phyloP scores from a whole-genome alignment of 2,329 filamentous ascomycete genomes.

The Exutisphaerella laricina region DNA sequence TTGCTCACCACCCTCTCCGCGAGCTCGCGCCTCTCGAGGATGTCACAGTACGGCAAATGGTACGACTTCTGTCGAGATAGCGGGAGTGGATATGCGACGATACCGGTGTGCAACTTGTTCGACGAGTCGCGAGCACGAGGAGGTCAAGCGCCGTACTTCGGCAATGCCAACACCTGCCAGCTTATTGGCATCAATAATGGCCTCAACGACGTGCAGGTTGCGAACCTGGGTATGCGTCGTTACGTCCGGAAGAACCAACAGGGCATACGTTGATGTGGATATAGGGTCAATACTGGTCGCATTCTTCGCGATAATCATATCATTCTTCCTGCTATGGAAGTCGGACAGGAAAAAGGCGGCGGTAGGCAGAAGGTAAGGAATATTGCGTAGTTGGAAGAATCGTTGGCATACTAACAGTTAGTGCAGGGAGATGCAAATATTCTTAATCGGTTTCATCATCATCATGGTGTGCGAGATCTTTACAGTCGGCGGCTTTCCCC shows the following conservation, averaged over 20 bases:
- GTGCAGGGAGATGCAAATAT: constrained; percentile 88
- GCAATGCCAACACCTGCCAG: constrained; percentile 60
- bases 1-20: neutral
- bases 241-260: neutral
- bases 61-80: constrained; percentile 47
- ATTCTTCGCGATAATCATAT: constrained; percentile 65
- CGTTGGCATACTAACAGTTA: constrained; percentile 4
- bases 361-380: constrained; percentile 77
- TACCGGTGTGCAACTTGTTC: constrained; percentile 58
- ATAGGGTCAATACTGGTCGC: constrained; percentile 81
- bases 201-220: constrained; percentile 56
- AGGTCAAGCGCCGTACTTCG: constrained; percentile 41
- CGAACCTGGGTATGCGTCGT: constrained; percentile 67
- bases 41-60: constrained; percentile 34
- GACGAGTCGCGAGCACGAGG: constrained; percentile 53
- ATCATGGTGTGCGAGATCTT: constrained; percentile 96
- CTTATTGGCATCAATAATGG: constrained; percentile 70
- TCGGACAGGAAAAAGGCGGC: constrained; percentile 90
- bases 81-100: constrained; percentile 35
- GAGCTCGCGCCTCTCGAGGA: constrained; percentile 3
- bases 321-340: constrained; percentile 64
- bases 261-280: constrained; percentile 28
- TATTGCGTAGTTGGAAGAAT: neutral
- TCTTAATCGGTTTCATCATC: constrained; percentile 78
- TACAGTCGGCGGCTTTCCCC: constrained; percentile 81